These are phyloP conservation scores for Aristolochia californica DNA, from an alignment of 164 flowering plant genomes.

Conservation along the genomic window DNA sequence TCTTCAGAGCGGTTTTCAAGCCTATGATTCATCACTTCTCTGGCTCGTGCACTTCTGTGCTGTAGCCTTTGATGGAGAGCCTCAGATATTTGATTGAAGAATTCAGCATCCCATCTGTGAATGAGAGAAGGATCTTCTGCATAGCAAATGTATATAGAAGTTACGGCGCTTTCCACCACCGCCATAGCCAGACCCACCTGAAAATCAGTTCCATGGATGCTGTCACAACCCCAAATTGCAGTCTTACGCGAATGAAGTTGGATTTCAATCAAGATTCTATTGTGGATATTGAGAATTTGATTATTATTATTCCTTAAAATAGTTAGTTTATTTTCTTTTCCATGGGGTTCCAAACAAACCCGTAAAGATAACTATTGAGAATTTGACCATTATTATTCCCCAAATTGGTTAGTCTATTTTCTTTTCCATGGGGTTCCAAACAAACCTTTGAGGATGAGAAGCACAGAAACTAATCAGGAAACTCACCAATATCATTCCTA, in stretches of 20 bases:
- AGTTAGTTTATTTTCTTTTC: not conserved
- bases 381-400: too few species aligned
- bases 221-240: not conserved
- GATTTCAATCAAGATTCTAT: too few species aligned
- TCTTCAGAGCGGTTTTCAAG: conserved; percentile 31
- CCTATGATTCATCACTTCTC: conserved; percentile 49
- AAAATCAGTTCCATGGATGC: not conserved
- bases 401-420: too few species aligned
- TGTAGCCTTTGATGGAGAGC: conserved; percentile 82
- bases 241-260: not conserved
- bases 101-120: conserved; percentile 82
- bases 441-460: too few species aligned
- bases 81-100: conserved; percentile 78
- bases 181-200: conserved; percentile 94
- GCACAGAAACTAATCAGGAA: not conserved
- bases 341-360: too few species aligned
- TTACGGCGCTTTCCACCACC: conserved; percentile 90
- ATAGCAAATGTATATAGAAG: conserved; percentile 89
- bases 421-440: too few species aligned
- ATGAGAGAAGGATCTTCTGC: conserved; percentile 87
- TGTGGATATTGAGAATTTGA: too few species aligned
- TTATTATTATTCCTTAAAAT: too few species aligned
- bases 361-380: too few species aligned
- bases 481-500: conserved; percentile 96
- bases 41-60: conserved; percentile 69